Evolutionary conservation across 345 rosid species (phyloP).

Genomic region (Ricinus communis): DNA sequence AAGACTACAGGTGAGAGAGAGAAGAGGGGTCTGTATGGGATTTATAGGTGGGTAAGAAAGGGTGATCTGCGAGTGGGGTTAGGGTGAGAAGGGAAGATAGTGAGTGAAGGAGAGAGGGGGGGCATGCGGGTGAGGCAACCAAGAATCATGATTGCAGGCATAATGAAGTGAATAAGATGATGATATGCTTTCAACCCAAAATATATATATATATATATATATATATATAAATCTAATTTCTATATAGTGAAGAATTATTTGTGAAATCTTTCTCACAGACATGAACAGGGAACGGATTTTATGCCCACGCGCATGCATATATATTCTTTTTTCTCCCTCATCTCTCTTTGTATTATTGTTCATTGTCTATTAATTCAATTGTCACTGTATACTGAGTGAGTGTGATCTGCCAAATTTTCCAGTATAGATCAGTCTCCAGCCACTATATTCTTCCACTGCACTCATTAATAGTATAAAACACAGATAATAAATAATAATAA

Average conservation of each 20-base stretch:
- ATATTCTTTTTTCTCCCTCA: background rate
- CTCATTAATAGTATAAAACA: background rate
- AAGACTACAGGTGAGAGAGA: constrained; percentile 39
- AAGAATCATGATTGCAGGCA: constrained; percentile 92
- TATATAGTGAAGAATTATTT: no score
- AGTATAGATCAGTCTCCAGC: background rate
- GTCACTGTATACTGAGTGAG: background rate
- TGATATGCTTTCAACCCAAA: constrained; percentile 16
- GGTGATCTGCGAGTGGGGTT: no score
- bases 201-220: no score
- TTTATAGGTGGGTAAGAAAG: constrained; percentile 27
- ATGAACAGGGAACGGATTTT: constrained; percentile 38
- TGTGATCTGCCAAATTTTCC: background rate
- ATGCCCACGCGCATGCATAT: constrained; percentile 66
- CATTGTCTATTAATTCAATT: background rate
- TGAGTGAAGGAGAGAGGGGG: constrained; percentile 38
- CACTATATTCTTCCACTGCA: background rate
- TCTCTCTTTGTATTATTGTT: background rate
- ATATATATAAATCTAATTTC: no score
- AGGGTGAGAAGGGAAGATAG: background rate
- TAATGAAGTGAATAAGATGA: constrained; percentile 56
- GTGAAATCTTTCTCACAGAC: constrained; percentile 28
- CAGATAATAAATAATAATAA: background rate
- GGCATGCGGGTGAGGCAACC: constrained; percentile 99
- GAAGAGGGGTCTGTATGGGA: constrained; percentile 31